These are phyloP conservation scores for Chrysoporthe deuterocubensis DNA, from an alignment of 2,329 filamentous ascomycete species.

Conservation along the genomic window DNA sequence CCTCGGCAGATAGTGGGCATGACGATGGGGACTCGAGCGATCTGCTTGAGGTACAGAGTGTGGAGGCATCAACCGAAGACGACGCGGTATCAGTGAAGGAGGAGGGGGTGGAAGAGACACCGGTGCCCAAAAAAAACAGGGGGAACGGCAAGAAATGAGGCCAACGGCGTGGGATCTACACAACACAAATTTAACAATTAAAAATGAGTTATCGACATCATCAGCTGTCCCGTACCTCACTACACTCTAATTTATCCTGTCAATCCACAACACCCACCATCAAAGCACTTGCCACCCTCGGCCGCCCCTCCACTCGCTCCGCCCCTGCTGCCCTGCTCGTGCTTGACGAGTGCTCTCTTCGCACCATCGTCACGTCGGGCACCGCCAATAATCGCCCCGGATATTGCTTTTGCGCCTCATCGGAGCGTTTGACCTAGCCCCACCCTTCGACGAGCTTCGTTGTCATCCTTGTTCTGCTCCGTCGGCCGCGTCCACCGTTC, in stretches of 20 bases:
- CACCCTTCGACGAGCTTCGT: too few relatives aligned
- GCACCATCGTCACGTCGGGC: not conserved
- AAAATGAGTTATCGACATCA: not conserved
- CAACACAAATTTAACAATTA: not conserved
- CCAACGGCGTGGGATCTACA: not conserved
- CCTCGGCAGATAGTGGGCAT: constrained; percentile 25
- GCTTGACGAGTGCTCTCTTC: not conserved
- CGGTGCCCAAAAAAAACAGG: constrained; percentile 11
- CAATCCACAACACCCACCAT: not conserved
- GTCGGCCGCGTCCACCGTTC: not conserved
- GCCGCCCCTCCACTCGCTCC: not conserved
- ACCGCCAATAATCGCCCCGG: not conserved
- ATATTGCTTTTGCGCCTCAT: not conserved
- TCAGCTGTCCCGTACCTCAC: not conserved
- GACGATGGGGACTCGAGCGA: constrained; percentile 28
- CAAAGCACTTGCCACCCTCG: not conserved
- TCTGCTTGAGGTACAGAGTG: constrained; percentile 21
- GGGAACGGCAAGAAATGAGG: constrained; percentile 11
- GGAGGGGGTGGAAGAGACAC: constrained; percentile 7
- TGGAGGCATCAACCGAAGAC: constrained; percentile 13
- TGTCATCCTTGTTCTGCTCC: not conserved
- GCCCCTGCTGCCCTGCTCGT: not conserved
- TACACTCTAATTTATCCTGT: not conserved
- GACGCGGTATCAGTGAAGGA: constrained; percentile 4
- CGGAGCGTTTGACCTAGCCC: not conserved